Base-by-base conservation (phyloP, 2,329 filamentous ascomycete genomes). In the Botryotinia calthae region DNA sequence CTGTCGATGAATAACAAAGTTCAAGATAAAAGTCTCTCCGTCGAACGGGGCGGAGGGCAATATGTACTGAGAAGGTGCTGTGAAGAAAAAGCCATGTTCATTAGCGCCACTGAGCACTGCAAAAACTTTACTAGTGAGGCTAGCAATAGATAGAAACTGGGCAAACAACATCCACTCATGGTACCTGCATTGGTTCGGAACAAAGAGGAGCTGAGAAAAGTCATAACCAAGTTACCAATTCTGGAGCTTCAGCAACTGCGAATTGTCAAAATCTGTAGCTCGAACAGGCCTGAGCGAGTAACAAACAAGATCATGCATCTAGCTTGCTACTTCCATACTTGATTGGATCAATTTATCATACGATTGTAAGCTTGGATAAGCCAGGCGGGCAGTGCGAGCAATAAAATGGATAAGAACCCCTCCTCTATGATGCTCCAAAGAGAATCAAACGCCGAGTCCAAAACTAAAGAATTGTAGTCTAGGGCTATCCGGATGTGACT, bases 171-270 rank as follows among this genome's bases (percentile, higher is more conserved):
- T 44, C 25, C 68, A 51, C 31, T 25, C 46, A 63, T 51, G 62
- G 68, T 31, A 51, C 68, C 42, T 51, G 18, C 28, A n/a, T 20
- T 40, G 34, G 25, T 66, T 66, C 48, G 34, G 65, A 67, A 31
- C 34, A 22, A 42, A 56, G 34, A 56, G 18, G 65, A 67, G 65
- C 65, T 42, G 65, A 67, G 48, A 22, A 67, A 67, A 54, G 5
- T 37, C 28, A 42, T 37, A 65, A 37, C 34, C 25, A 67, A 12
- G 37, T 67, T 67, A n/a, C 48, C 54, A 37, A 67, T 28, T 67
- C 20, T 56, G 25, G 65, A 56, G 68, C 56, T 70, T 70, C 18
- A 51, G 42, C 68, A 42, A 63, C 22, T n/a, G 31, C 58, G 44
- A 31, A 31, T 48, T 37, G 37, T 42, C 48, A 67, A 51, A 56